Conservation (phyloP, 768 basidiomycete species). For the Cystobasidium tubakii region DNA sequence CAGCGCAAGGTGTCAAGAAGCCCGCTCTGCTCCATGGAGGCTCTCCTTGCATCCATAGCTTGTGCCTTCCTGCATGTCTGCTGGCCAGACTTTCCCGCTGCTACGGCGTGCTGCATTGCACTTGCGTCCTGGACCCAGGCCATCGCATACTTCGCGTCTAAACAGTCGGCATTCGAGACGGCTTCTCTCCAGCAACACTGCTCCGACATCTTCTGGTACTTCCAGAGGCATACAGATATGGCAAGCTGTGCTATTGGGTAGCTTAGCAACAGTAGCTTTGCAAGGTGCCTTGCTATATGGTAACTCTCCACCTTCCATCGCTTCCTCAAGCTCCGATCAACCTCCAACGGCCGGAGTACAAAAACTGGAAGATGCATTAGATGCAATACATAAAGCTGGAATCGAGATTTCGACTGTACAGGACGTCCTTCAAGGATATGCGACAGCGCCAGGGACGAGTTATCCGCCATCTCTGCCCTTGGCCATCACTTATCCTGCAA, state of each 20-base stretch:
- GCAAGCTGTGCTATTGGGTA: constrained; percentile 30
- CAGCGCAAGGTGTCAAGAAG: background rate
- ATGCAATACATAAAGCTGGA: constrained; percentile 3
- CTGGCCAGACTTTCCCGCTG: background rate
- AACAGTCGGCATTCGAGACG: background rate
- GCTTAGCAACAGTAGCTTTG: background rate
- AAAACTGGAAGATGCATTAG: constrained; percentile 19
- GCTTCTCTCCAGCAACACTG: background rate
- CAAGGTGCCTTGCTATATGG: constrained; percentile 25
- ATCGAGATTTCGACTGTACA: constrained; percentile 21
- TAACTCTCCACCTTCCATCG: background rate
- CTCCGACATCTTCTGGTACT: background rate
- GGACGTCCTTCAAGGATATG: constrained; percentile 24
- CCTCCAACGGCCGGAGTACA: background rate
- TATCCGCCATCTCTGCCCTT: constrained; percentile 26
- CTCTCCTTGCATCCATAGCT: too few species aligned
- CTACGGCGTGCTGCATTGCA: background rate
- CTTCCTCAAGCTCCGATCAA: background rate
- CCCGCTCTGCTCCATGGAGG: background rate
- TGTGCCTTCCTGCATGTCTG: constrained; percentile 2
- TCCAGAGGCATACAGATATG: constrained; percentile 15
- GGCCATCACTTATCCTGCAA: constrained; percentile 6
- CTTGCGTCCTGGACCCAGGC: too few species aligned
- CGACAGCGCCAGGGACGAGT: constrained; percentile 24
- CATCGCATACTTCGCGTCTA: background rate